Evolutionary conservation across 495 filamentous ascomycete species (phyloP), one percentile per base, ranked within the genome.

Genomic region (Neohortaea acidophila): DNA sequence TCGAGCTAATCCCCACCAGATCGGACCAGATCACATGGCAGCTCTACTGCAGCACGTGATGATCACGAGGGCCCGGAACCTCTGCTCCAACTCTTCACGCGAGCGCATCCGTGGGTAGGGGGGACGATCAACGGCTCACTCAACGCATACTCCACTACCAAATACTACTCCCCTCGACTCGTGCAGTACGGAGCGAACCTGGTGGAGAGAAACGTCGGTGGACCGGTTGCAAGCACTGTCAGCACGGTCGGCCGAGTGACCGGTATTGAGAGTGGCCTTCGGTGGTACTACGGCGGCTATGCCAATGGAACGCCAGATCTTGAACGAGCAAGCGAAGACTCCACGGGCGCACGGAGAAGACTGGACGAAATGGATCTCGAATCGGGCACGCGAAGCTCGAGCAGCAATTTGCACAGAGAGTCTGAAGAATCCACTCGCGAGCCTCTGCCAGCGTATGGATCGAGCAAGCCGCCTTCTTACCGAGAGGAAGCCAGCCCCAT

Each of bases 81-180:
- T 2, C 65, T 91, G 3, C 65, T 91, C 4, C 74, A 79, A 10
- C 68, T 94, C 22, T 63, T 94, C 8, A 85, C 81, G 3, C 76
- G 80, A 2, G 73, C 75, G 2, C 81, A 91, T 48, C 82, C 83
- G 10, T 63, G 84, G 34, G 67, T 91, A 21, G 79, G 76, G 1
- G 77, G 79, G 8, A 79, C 84, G 0, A 83, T 93, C 45, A 78
- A 78, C 50, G 76, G 74, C 30, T 85, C 84, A 0, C 65, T 84
- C 1, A 79, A 78, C 21, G 81, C 80, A 2, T 96, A 94, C 53
- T 70, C 74, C 21, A 73, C 67, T 3, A 79, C 79, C 13, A 94
- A 96, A 56, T 79, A 79, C 18, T 89, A 89, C 52, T 84, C 81
- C 4, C 83, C 85, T 0, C 71, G 79, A 2, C 78, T 94, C 59